Evolutionary conservation across 306 rosid species (phyloP).

Genomic region (Glycine latifolia): DNA sequence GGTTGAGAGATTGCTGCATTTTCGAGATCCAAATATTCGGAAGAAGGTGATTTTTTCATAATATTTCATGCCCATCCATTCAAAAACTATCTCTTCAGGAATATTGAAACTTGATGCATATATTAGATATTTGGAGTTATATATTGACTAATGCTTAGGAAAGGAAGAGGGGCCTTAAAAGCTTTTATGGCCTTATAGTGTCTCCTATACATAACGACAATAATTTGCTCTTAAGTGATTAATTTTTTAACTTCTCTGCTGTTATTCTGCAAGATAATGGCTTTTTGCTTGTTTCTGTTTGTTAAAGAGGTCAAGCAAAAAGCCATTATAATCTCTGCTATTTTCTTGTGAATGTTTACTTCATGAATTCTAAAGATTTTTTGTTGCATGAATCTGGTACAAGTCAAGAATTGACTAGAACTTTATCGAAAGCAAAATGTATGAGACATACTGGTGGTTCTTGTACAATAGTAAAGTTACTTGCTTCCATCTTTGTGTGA

Average conservation of each 20-base stretch:
- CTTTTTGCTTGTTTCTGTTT: slow-evolving; percentile 21
- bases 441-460: slow-evolving; percentile 19
- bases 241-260: slow-evolving; percentile 32
- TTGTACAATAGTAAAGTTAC: neutral
- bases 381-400: neutral
- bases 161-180: slow-evolving; percentile 16
- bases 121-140: slow-evolving; percentile 26
- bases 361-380: neutral
- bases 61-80: slow-evolving; percentile 3
- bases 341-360: neutral
- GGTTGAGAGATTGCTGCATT: slow-evolving; percentile 91
- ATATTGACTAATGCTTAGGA: slow-evolving; percentile 15
- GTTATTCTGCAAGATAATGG: slow-evolving; percentile 36
- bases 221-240: slow-evolving; percentile 13
- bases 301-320: neutral
- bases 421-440: slow-evolving; percentile 8
- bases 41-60: slow-evolving; percentile 69
- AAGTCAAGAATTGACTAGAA: neutral
- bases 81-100: slow-evolving; percentile 18
- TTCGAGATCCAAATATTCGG: slow-evolving; percentile 94
- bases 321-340: no score
- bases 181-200: slow-evolving; percentile 33
- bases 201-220: slow-evolving; percentile 22
- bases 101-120: slow-evolving; percentile 25
- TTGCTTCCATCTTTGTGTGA: slow-evolving; percentile 4